Evolutionary conservation across 1,284 basidiomycete species (phyloP).

Genomic region (Schizophyllum amplum): DNA sequence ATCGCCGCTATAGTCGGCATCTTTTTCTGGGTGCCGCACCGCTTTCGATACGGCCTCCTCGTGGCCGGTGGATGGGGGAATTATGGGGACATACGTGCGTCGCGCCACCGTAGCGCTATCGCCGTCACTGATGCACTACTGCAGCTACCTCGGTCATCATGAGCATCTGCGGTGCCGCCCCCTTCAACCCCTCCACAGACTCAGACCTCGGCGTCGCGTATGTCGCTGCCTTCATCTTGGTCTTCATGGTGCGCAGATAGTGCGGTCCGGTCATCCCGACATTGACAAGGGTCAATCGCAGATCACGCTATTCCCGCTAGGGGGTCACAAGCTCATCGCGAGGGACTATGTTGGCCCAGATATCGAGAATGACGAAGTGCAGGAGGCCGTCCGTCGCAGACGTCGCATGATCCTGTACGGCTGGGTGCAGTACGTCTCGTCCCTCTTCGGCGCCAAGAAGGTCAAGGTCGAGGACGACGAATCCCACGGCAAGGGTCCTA

Average conservation of each 20-base stretch:
- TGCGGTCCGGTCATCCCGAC: slow-evolving; percentile 2
- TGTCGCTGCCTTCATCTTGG: slow-evolving; percentile 36
- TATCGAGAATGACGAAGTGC: slow-evolving; percentile 44
- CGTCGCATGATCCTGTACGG: slow-evolving; percentile 18
- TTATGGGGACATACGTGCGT: slow-evolving; percentile 61
- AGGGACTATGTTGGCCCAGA: slow-evolving; percentile 60
- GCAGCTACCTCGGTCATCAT: slow-evolving; percentile 58
- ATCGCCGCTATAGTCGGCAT: slow-evolving; percentile 53
- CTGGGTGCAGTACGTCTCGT: slow-evolving; percentile 9
- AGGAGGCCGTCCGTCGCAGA: slow-evolving; percentile 27
- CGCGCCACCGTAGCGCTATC: background rate
- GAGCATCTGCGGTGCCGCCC: slow-evolving; percentile 41
- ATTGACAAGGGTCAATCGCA: slow-evolving; percentile 16
- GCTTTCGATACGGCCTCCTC: slow-evolving; percentile 58
- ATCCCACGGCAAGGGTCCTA: background rate
- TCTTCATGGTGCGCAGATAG: slow-evolving; percentile 30
- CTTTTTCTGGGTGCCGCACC: slow-evolving; percentile 70
- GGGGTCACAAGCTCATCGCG: slow-evolving; percentile 41
- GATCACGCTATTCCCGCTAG: slow-evolving; percentile 59
- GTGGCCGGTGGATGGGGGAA: slow-evolving; percentile 61
- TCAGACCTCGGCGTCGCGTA: slow-evolving; percentile 59
- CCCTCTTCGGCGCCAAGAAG: slow-evolving; percentile 1
- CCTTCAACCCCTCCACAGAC: slow-evolving; percentile 44
- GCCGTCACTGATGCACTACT: slow-evolving; percentile 1
- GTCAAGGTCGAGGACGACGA: slow-evolving; percentile 15